These are phyloP conservation scores for Coemansia sp. DNA, from an alignment of 192 early-diverging fungal genomes.

Conservation along the genomic window DNA sequence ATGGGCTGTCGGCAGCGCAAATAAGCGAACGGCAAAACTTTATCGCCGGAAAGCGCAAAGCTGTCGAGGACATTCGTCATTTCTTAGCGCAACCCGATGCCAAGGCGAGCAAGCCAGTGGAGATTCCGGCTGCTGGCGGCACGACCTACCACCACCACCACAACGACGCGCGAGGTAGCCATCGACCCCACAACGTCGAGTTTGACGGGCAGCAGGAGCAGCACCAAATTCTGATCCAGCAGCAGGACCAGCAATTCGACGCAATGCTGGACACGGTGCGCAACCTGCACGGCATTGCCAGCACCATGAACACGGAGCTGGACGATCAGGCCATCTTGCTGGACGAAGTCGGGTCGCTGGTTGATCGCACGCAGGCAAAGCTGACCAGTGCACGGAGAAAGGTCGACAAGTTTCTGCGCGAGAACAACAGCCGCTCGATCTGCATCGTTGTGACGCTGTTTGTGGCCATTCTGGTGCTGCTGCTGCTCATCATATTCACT, in stretches of 20 bases:
- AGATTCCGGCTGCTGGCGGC: not conserved
- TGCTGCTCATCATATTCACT: slow-evolving; percentile 48
- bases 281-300: slow-evolving; percentile 49
- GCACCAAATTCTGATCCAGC: slow-evolving; percentile 48
- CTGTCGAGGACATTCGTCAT: slow-evolving; percentile 34
- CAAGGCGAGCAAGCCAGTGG: not conserved
- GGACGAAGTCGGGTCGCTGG: slow-evolving; percentile 36
- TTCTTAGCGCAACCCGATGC: slow-evolving; percentile 12
- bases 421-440: slow-evolving; percentile 45
- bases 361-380: slow-evolving; percentile 39
- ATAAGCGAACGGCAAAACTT: slow-evolving; percentile 36
- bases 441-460: slow-evolving; percentile 38
- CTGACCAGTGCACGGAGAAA: slow-evolving; percentile 25
- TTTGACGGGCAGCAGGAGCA: slow-evolving; percentile 32
- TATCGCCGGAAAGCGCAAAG: slow-evolving; percentile 25
- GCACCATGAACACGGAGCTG: slow-evolving; percentile 52
- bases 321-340: slow-evolving; percentile 46
- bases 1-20: slow-evolving; percentile 30
- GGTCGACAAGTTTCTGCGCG: slow-evolving; percentile 44
- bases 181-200: slow-evolving; percentile 12
- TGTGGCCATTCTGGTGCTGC: slow-evolving; percentile 39
- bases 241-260: slow-evolving; percentile 52
- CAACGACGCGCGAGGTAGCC: not conserved
- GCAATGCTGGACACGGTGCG: slow-evolving; percentile 48
- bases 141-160: not conserved